Base-by-base conservation (phyloP, 306 rosid genomes). In the Acacia crassicarpa region DNA sequence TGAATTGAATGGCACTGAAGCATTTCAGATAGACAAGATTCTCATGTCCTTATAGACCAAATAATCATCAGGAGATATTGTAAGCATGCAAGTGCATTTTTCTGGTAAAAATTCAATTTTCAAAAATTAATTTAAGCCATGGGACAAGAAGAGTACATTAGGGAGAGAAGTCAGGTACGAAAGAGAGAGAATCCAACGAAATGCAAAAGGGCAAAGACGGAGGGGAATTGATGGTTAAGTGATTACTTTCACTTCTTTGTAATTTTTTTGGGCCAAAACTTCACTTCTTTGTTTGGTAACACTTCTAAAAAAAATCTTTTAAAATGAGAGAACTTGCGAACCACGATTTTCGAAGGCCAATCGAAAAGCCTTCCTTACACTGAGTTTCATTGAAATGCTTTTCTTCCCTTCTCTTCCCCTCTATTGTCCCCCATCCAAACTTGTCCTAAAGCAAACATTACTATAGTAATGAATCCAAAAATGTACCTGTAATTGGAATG, bases 401-500 rank as follows among this genome's bases (percentile, higher is more conserved):
- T n/a, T 22, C 65, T 22, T 10, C 6, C 35, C 67, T 25, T 25
- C 33, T 23, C 67, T 9, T 1, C 4, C 46, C 15, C 45, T 16
- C 46, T 4, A 35, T 16, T 32, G 19, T 35, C 48, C 45, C 15
- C 48, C 25, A 9, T 67, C 25, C 48, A 67, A 67, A 67, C 16
- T 40, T 20, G 65, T 45, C 54, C 30, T 71, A 30, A 69, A n/a
- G 20, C 58, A 71, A 45, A 72, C 72, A 65, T 56, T 76, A 30
- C 9, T 11, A 14, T 20, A 61, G 30, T 45, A 67, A 48, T 48
- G 49, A 66, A 66, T 49, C 35, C 51, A 48, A 67, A 78, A 0
- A 74, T 65, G 56, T 86, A 94, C 97, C 97, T 95, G 98, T 71
- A 95, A 88, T 82, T 95, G 98, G 86, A 95, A 95, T 9, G 98